Evolutionary conservation across 139 green algal species (phyloP).

Genomic region (Tetraselmis chui): DNA sequence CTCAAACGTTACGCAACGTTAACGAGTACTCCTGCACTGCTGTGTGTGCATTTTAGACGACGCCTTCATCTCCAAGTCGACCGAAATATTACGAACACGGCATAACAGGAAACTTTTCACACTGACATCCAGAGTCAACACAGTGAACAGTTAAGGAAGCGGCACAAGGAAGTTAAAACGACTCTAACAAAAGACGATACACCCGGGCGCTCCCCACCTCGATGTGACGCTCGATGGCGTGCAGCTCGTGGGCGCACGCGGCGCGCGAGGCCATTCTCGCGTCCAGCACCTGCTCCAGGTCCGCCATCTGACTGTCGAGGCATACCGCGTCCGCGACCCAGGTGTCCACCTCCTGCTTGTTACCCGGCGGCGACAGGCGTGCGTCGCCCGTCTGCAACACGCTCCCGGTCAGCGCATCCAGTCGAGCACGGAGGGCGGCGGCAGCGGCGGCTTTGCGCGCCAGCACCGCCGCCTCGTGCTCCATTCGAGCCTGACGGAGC

Average conservation of each 20-base stretch:
- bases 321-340: neutral
- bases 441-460: neutral
- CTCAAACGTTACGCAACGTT: too few species aligned
- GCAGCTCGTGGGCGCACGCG: neutral
- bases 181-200: neutral
- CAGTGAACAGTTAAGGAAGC: too few species aligned
- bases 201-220: neutral
- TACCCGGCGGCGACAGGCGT: neutral
- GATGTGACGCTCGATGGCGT: neutral
- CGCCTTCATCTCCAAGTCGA: too few species aligned
- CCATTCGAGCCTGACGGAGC: neutral
- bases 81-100: too few species aligned
- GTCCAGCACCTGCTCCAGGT: neutral
- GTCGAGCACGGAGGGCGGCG: neutral
- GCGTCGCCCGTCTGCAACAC: neutral
- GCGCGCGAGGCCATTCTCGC: neutral
- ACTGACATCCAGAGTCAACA: too few species aligned
- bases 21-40: too few species aligned
- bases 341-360: neutral
- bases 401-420: neutral
- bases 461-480: neutral
- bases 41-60: too few species aligned
- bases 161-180: too few species aligned
- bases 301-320: neutral
- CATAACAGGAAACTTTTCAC: too few species aligned